Evolutionary conservation across 2,329 filamentous ascomycete genomes (phyloP).

Genomic region (Coniochaeta sp.): DNA sequence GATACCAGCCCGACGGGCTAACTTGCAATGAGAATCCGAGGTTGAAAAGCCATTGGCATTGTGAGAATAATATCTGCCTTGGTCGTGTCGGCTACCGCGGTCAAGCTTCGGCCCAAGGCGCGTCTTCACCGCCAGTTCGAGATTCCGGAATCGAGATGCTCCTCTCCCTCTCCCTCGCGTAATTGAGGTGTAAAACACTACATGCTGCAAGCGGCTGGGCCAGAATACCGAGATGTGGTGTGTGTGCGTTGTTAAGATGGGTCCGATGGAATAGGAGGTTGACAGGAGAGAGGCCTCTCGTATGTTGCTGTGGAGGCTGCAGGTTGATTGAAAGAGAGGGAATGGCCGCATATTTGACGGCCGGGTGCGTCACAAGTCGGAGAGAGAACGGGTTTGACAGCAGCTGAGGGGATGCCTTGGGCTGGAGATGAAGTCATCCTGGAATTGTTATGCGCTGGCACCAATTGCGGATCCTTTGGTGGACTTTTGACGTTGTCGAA

Average conservation of each 20-base stretch:
- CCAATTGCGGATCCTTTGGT: constrained; percentile 7
- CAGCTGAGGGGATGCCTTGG: background rate
- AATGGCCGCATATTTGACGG: constrained; percentile 19
- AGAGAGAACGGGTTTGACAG: background rate
- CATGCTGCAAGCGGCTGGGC: background rate
- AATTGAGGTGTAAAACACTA: background rate
- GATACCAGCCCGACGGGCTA: no score
- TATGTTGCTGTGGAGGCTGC: background rate
- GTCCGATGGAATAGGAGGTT: background rate
- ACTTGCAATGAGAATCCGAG: no score
- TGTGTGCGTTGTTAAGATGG: background rate
- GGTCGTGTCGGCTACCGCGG: background rate
- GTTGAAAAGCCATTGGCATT: no score
- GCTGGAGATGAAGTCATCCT: constrained; percentile 4
- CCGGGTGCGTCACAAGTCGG: constrained; percentile 11
- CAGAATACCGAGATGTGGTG: background rate
- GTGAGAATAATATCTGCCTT: no score
- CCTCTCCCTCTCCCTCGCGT: background rate
- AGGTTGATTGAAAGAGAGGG: constrained; percentile 10
- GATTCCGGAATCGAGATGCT: background rate
- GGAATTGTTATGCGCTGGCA: constrained; percentile 10
- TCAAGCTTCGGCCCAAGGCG: background rate
- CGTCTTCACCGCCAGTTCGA: background rate
- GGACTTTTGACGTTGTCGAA: background rate
- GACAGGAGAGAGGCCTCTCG: background rate